Evolutionary conservation across 2,329 filamentous ascomycete species (phyloP).

Genomic region (Scytalidium sp.): DNA sequence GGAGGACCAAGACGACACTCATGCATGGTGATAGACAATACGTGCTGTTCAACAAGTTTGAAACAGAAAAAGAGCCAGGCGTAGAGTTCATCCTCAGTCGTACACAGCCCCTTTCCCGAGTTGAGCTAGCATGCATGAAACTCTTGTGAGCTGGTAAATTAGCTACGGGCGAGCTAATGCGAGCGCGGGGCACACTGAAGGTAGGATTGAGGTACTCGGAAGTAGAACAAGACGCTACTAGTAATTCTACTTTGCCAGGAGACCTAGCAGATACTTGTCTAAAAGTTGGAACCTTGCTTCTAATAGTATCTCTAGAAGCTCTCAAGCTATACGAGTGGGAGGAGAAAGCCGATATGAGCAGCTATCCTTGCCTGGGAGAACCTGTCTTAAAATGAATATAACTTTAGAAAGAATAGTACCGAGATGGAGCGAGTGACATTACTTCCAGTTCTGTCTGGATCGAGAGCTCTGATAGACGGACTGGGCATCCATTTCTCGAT

Average conservation of each 20-base stretch:
- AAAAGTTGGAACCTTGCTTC: background rate
- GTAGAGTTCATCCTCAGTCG: background rate
- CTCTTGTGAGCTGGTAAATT: background rate
- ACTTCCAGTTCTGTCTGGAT: background rate
- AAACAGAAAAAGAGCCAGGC: background rate
- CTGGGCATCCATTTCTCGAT: background rate
- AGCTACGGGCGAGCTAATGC: background rate
- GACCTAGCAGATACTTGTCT: background rate
- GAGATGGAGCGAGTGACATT: background rate
- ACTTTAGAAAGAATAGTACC: background rate
- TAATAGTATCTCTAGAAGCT: background rate
- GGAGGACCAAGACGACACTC: background rate
- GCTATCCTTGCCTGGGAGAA: background rate
- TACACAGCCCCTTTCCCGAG: background rate
- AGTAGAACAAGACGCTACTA: background rate
- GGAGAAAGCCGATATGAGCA: background rate
- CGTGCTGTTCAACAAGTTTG: background rate
- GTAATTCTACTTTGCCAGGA: too few relatives aligned
- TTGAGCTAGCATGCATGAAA: background rate
- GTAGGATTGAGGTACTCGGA: background rate
- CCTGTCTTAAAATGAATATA: background rate
- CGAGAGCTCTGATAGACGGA: background rate
- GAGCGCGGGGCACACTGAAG: too few relatives aligned
- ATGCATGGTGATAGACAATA: background rate
- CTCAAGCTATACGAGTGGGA: background rate